These are phyloP conservation scores for Trichoderma gamsii DNA, from an alignment of 495 filamentous ascomycete genomes.

Conservation along the genomic window DNA sequence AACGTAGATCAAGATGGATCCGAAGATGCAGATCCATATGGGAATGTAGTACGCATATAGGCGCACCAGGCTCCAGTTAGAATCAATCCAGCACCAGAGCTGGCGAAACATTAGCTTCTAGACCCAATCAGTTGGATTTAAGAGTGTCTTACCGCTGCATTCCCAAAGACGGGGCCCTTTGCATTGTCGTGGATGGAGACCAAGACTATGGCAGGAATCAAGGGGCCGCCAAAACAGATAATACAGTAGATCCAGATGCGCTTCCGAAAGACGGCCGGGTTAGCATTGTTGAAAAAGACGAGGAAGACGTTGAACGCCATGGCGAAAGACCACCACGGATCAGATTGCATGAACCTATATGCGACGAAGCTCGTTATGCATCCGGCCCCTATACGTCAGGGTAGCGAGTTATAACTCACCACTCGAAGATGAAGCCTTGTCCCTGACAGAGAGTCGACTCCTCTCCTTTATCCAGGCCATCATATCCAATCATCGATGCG, in stretches of 20 bases:
- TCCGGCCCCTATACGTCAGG: neutral
- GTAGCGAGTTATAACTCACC: conserved; percentile 30
- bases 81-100: conserved; percentile 83
- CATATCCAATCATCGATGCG: conserved; percentile 63
- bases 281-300: conserved; percentile 70
- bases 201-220: conserved; percentile 61
- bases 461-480: conserved; percentile 46
- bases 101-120: conserved; percentile 19
- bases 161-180: conserved; percentile 58
- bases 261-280: conserved; percentile 54
- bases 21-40: conserved; percentile 71
- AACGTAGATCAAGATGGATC: conserved; percentile 66
- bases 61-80: conserved; percentile 62
- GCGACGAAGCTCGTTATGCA: neutral
- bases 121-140: neutral
- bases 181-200: conserved; percentile 49
- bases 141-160: conserved; percentile 50
- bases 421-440: conserved; percentile 68
- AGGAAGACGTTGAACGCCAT: conserved; percentile 87
- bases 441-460: conserved; percentile 58
- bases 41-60: conserved; percentile 76
- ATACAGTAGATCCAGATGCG: conserved; percentile 65
- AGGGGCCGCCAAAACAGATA: conserved; percentile 69
- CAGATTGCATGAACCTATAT: conserved; percentile 51
- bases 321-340: conserved; percentile 57